Evolutionary conservation across 2,329 filamentous ascomycete genomes (phyloP).

Genomic region (Aspergillus jensenii): DNA sequence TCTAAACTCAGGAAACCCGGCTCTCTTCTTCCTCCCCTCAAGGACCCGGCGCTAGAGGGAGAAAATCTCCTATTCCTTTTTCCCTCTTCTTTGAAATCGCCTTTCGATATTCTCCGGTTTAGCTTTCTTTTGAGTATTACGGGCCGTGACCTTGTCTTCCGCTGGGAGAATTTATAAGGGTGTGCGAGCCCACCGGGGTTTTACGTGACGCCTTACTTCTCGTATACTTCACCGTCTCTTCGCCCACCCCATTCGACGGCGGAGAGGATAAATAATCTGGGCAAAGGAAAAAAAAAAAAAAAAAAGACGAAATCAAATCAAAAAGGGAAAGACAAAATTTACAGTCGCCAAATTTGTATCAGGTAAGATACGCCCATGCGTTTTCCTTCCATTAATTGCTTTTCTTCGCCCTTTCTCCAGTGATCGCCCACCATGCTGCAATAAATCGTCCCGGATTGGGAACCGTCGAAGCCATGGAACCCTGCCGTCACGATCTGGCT

Average conservation of each 20-base stretch:
- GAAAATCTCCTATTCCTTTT: slow-evolving; percentile 13
- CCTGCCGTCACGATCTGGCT: slow-evolving; percentile 39
- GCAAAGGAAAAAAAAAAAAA: background rate
- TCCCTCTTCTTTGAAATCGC: background rate
- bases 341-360: slow-evolving; percentile 1
- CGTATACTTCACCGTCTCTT: slow-evolving; percentile 29
- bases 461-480: slow-evolving; percentile 37
- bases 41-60: background rate
- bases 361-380: slow-evolving; percentile 21
- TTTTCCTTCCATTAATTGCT: slow-evolving; percentile 13
- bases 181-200: slow-evolving; percentile 17
- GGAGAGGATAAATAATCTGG: background rate
- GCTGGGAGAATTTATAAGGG: slow-evolving; percentile 10
- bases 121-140: background rate
- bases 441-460: slow-evolving; percentile 34
- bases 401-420: slow-evolving; percentile 27
- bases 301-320: background rate
- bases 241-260: slow-evolving; percentile 6
- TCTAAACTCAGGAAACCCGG: background rate
- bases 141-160: slow-evolving; percentile 3
- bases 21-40: background rate
- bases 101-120: slow-evolving; percentile 1
- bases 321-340: slow-evolving; percentile 13
- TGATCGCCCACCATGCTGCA: slow-evolving; percentile 40
- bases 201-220: slow-evolving; percentile 22